Base-by-base conservation (phyloP, 768 basidiomycete species). In the Strobilomyces dryophilus region DNA sequence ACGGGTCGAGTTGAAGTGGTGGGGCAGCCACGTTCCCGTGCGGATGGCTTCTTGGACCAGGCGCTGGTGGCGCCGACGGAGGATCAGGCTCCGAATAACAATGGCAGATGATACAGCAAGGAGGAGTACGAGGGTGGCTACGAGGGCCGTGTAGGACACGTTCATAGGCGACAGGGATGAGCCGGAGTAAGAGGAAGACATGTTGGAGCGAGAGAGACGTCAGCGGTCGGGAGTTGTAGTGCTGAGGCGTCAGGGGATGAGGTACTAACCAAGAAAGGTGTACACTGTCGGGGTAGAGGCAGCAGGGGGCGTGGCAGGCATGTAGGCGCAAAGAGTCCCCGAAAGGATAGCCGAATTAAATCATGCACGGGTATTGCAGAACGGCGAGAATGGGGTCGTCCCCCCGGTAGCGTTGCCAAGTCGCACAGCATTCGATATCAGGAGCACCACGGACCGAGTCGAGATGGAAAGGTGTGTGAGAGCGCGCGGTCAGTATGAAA, bases 21-120 rank as follows among this genome's bases (percentile, higher is more conserved):
- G 26, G 12, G 79, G 76, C 10, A 79, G 55, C 78, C 81, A 85
- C 8, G 83, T 82, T 9, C 84, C 84, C 53, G 82, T 80, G 21
- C 77, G 73, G 56, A 85, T 85, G 17, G 83, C 84, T 54, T 85
- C 82, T 48, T 80, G 82, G 31, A 85, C 71, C 61, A 82, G 64
- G 7, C 74, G 75, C 17, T 80, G 76, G 52, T 83, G 81, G 4
- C 86, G 77, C 14, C 83, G 70, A 3, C 86, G 77, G n/a, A 87
- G 73, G 37, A 86, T 55, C 53, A 85, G 75, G 20, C 83, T 85
- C 34, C 86, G 82, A 43, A 79, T 58, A 54, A 87, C 78, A 62
- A 87, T 85, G 12, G 83, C 83, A 3, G 79, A 79, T 9, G 84
- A 85, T n/a, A 88, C 80, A 37, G 75, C 73, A 21, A 87, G 76